Conservation (phyloP, 441 rosid species). For the Syzygium malaccense region DNA sequence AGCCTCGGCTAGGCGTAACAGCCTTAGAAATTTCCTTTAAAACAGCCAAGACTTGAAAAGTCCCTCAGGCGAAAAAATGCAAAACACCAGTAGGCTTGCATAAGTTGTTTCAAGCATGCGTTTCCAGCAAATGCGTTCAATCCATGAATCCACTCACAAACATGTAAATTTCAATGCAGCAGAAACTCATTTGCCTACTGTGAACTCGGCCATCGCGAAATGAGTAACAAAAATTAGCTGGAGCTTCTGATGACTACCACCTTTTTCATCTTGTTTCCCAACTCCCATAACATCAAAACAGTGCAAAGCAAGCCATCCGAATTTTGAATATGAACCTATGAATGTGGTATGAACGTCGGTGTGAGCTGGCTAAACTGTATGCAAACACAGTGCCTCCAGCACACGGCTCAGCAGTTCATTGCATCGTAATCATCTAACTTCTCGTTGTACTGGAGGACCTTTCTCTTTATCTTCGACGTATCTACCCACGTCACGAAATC, state of each 20-base stretch:
- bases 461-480: constrained; percentile 84
- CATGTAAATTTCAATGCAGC: background rate
- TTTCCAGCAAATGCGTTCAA: background rate
- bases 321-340: background rate
- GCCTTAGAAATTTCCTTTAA: background rate
- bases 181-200: background rate
- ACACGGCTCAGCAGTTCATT: constrained; percentile 28
- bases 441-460: constrained; percentile 78
- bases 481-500: constrained; percentile 97
- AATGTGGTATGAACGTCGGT: background rate
- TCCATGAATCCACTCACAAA: background rate
- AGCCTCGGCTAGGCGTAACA: background rate
- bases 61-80: background rate
- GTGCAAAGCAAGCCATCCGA: background rate
- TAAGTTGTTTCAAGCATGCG: background rate
- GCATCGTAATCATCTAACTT: constrained; percentile 83
- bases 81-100: background rate
- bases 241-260: background rate
- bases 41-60: background rate
- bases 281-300: background rate
- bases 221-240: background rate
- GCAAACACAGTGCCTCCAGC: background rate
- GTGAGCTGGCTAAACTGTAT: background rate
- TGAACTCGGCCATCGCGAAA: background rate
- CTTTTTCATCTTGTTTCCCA: background rate